Base-by-base conservation (phyloP, 2,329 filamentous ascomycete species). In the Diaporthe humulicola region DNA sequence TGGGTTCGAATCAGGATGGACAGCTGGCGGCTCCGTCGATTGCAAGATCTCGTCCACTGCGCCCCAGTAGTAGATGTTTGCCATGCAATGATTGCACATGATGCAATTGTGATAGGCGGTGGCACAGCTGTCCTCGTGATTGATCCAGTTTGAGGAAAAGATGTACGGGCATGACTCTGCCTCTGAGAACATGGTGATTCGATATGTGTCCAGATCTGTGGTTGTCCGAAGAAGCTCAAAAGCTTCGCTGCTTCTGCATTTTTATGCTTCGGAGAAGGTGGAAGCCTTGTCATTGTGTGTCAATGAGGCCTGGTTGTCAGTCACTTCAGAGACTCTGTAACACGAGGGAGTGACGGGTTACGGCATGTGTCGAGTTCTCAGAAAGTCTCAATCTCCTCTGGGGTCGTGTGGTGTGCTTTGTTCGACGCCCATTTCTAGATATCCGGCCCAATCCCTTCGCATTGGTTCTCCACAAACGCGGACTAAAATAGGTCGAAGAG, bases 81-180 rank as follows among this genome's bases (percentile, higher is more conserved):
- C 38, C 70, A 48, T 69, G 28, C 73, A 75, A 40, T 75, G 40
- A 22, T 70, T 40, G 40, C 73, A 75, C 5, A 45, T 70, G 50
- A 61, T 66, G 52, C 73, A 75, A 57, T 73, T 28, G 56, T 75
- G 73, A 7, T 40, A 30, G 28, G 45, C 52, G 28, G 70, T 61
- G 8, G 50, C 54, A 33, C 73, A 75, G 10, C 45, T 73, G 38
- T 60, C 56, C 38, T 75, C 60, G 61, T 75, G 73, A 61, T 70
- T 73, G 50, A 33, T 48, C 70, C 70, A 75, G 12, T 54, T 28
- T 1, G 60, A 28, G 30, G 38, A 30, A 38, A 70, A 70, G 42
- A 75, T 61, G 54, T 66, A 52, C 28, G 73, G 73, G 22, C 73
- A 75, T 57, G 56, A 50, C 60, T 73, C 36, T 22, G 54, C 70